These are phyloP conservation scores for Globisporangium solare DNA, from an alignment of 352 stramenopile species.

Conservation along the genomic window DNA sequence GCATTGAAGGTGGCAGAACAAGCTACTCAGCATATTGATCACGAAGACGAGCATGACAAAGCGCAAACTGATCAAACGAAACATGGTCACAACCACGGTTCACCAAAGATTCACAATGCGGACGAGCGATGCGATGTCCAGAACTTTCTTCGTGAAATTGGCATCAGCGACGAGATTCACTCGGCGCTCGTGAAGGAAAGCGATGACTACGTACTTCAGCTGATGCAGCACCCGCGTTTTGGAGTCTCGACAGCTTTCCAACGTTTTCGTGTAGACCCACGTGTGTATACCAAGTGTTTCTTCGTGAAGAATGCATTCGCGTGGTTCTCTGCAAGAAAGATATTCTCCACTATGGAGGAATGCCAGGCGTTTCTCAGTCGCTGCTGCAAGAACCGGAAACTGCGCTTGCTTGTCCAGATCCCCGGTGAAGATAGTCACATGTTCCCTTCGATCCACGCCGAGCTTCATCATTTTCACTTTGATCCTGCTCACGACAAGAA, in stretches of 20 bases:
- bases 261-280: constrained; percentile 67
- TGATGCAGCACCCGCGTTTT: constrained; percentile 56
- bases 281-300: constrained; percentile 72
- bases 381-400: constrained; percentile 70
- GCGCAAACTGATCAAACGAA: constrained; percentile 1
- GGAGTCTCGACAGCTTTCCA: constrained; percentile 42
- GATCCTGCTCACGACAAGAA: background rate
- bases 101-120: constrained; percentile 1
- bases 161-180: constrained; percentile 48
- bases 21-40: constrained; percentile 2
- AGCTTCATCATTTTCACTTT: constrained; percentile 9
- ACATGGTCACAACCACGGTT: background rate
- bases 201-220: constrained; percentile 71
- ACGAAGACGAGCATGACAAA: constrained; percentile 8
- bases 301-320: constrained; percentile 60
- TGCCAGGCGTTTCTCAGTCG: constrained; percentile 57
- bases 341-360: constrained; percentile 36
- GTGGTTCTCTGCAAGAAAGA: constrained; percentile 45
- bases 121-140: constrained; percentile 21
- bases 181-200: constrained; percentile 35
- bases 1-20: constrained; percentile 31
- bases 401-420: constrained; percentile 62
- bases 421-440: constrained; percentile 46
- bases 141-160: constrained; percentile 38
- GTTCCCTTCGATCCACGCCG: constrained; percentile 25